Evolutionary conservation across 2,329 filamentous ascomycete species (phyloP).

Genomic region (Hypoxylon sp.): DNA sequence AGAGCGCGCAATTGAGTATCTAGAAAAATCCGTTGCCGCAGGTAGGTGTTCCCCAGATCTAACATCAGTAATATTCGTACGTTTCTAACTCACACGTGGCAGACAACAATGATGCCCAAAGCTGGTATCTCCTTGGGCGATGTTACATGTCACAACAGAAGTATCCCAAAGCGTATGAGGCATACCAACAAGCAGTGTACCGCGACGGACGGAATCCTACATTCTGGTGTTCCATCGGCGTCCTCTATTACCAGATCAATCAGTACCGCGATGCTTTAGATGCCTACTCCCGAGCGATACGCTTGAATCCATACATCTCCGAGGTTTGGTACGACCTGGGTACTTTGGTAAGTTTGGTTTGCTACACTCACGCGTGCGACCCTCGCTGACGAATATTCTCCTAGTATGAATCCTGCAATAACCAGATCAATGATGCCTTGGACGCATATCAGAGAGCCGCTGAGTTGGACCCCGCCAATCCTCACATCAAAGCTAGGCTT

Average conservation of each 20-base stretch:
- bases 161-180: conserved; percentile 97
- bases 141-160: conserved; percentile 99
- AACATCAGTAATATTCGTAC: conserved; percentile 12
- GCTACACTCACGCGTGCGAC: conserved; percentile 16
- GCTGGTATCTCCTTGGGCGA: conserved; percentile 96
- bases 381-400: conserved; percentile 46
- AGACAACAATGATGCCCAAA: conserved; percentile 96
- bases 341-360: conserved; percentile 76
- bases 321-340: conserved; percentile 99
- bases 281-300: conserved; percentile 95
- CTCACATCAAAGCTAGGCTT: conserved; percentile 94
- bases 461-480: conserved; percentile 90
- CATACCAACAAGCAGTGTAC: conserved; percentile 98
- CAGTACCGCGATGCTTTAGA: conserved; percentile 98
- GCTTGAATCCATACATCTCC: conserved; percentile 96
- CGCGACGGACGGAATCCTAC: conserved; percentile 97
- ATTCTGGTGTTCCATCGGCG: conserved; percentile 99
- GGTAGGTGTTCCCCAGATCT: conserved; percentile 63
- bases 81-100: conserved; percentile 44
- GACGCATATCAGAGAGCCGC: conserved; percentile 95
- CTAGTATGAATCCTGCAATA: conserved; percentile 98
- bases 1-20: conserved; percentile 94
- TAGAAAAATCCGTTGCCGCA: conserved; percentile 94
- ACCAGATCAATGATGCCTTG: conserved; percentile 94
- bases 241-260: conserved; percentile 99